phyloP scores from a whole-genome alignment of 345 rosid species.

The Syzygium aqueum region DNA sequence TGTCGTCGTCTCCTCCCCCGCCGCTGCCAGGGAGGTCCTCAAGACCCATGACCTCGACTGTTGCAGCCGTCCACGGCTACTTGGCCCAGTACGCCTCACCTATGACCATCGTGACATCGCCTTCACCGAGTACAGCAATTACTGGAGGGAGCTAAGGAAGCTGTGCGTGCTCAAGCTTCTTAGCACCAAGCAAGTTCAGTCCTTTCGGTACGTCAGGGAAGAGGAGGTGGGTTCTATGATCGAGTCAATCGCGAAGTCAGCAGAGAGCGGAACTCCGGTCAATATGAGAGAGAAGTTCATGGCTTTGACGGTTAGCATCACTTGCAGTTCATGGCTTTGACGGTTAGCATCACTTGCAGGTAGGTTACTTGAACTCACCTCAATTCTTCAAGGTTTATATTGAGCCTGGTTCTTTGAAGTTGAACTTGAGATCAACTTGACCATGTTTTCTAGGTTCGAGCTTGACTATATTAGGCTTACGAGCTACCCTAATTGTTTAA shows the following conservation, averaged over 20 bases:
- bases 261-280: conserved; percentile 1
- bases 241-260: conserved; percentile 13
- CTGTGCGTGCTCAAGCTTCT: conserved; percentile 16
- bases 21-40: conserved; percentile 11
- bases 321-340: conserved; percentile 7
- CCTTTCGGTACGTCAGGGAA: conserved; percentile 11
- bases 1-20: conserved; percentile 11
- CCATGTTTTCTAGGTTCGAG: not conserved
- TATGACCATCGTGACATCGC: conserved; percentile 20
- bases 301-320: conserved; percentile 11
- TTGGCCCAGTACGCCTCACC: conserved; percentile 17
- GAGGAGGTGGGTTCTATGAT: conserved; percentile 20
- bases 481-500: not conserved
- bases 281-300: conserved; percentile 18
- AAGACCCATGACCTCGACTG: conserved; percentile 14
- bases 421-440: not conserved
- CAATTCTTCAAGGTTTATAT: not conserved
- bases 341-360: conserved; percentile 2
- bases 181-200: conserved; percentile 5
- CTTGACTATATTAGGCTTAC: not conserved
- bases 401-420: not conserved
- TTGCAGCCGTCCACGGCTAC: conserved; percentile 5
- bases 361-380: not conserved
- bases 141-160: conserved; percentile 14
- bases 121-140: conserved; percentile 10